Conservation (phyloP, 305 asterid genomes). For the Fraxinus baroniana region DNA sequence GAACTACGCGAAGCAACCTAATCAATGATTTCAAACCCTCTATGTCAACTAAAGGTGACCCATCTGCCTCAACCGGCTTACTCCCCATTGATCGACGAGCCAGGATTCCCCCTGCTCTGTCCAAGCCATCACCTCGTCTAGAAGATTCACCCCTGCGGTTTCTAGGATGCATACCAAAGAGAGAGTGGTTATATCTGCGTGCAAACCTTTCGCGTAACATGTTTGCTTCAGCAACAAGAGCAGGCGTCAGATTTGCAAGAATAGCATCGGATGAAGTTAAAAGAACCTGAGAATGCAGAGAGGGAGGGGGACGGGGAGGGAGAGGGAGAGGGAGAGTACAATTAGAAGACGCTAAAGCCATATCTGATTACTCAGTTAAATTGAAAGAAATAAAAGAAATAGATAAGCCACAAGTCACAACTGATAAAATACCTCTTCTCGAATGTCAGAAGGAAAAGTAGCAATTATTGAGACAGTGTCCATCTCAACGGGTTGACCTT, state of each 20-base stretch:
- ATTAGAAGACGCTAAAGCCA: constrained; percentile 6
- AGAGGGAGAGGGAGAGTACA: neutral
- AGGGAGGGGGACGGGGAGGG: neutral
- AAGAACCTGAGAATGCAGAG: constrained; percentile 59
- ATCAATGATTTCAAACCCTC: constrained; percentile 88
- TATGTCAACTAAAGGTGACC: constrained; percentile 79
- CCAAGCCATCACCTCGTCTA: constrained; percentile 76
- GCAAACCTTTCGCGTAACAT: constrained; percentile 98
- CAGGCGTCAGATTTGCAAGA: constrained; percentile 94
- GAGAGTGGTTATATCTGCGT: constrained; percentile 78
- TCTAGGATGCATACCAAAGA: constrained; percentile 86
- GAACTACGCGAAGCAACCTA: constrained; percentile 92
- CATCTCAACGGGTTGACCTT: constrained; percentile 99
- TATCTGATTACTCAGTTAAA: neutral
- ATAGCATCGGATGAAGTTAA: constrained; percentile 95
- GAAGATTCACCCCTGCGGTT: constrained; percentile 94
- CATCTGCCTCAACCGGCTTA: constrained; percentile 91
- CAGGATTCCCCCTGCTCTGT: constrained; percentile 63
- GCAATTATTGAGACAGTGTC: constrained; percentile 97
- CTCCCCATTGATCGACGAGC: constrained; percentile 79
- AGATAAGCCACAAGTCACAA: neutral
- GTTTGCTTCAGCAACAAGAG: constrained; percentile 97
- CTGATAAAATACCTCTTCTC: constrained; percentile 74
- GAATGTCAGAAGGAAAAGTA: constrained; percentile 90
- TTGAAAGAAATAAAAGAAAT: neutral